These are phyloP conservation scores for Tetrahymena borealis DNA, from an alignment of 73 alveolate species.

Conservation along the genomic window DNA sequence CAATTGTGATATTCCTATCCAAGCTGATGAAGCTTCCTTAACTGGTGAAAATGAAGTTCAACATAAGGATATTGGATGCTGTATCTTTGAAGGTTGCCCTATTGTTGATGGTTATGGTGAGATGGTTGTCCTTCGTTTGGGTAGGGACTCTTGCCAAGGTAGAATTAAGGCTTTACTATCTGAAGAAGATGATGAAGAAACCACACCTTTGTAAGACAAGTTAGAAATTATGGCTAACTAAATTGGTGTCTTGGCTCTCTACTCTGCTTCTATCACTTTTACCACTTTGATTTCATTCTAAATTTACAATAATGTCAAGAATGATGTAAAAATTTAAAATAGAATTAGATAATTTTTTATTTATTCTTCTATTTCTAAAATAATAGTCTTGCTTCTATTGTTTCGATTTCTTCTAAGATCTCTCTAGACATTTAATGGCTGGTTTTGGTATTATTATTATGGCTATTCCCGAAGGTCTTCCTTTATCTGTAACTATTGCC, in stretches of 20 bases:
- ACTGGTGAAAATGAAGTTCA: slow-evolving; percentile 44
- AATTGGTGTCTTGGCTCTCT: slow-evolving; percentile 84
- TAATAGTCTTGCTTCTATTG: not conserved
- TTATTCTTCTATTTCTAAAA: not conserved
- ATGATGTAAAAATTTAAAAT: not conserved
- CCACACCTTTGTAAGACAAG: slow-evolving; percentile 69
- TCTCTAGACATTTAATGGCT: slow-evolving; percentile 56
- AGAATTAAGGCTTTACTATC: slow-evolving; percentile 22
- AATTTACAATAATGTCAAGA: not conserved
- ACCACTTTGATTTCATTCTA: slow-evolving; percentile 31
- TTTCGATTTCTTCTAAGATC: slow-evolving; percentile 8
- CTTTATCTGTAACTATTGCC: slow-evolving; percentile 62
- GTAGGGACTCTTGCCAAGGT: slow-evolving; percentile 57
- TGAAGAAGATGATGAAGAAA: slow-evolving; percentile 24
- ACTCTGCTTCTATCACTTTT: slow-evolving; percentile 74
- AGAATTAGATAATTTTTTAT: not conserved
- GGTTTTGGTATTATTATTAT: slow-evolving; percentile 57
- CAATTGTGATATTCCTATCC: slow-evolving; percentile 3
- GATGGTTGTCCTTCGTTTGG: slow-evolving; percentile 58
- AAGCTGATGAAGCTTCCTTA: slow-evolving; percentile 29
- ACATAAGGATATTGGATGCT: slow-evolving; percentile 15
- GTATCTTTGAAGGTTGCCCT: slow-evolving; percentile 42
- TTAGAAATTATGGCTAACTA: slow-evolving; percentile 83
- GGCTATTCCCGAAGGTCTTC: slow-evolving; percentile 75
- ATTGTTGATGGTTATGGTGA: slow-evolving; percentile 77